These are phyloP conservation scores for Blastobotrys proliferans DNA, from an alignment of 1,139 yeast genomes.

Conservation along the genomic window DNA sequence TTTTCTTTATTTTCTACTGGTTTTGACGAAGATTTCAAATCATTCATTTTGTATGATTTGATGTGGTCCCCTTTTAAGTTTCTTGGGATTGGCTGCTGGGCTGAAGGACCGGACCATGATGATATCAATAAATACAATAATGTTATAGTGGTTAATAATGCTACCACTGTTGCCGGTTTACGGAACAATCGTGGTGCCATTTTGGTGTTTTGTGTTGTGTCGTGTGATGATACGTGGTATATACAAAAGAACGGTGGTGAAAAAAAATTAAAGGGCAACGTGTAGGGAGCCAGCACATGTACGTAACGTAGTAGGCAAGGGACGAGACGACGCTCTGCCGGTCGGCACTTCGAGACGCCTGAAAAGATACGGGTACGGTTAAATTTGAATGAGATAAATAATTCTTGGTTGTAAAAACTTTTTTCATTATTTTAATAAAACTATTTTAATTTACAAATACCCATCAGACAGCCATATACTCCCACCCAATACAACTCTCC, in stretches of 20 bases:
- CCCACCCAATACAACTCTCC: constrained; percentile 93
- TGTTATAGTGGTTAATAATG: constrained; percentile 6
- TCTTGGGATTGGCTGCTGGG: constrained; percentile 42
- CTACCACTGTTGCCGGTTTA: constrained; percentile 14
- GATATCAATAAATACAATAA: constrained; percentile 8
- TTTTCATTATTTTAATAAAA: constrained; percentile 2
- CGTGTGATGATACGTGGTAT: not conserved
- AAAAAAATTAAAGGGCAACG: not conserved
- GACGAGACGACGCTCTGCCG: too few relatives aligned
- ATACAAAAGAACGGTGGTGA: not conserved
- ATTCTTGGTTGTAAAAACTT: too few relatives aligned
- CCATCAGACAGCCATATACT: constrained; percentile 99
- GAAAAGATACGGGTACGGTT: not conserved
- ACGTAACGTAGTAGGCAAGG: too few relatives aligned
- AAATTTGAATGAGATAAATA: not conserved
- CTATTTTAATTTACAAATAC: constrained; percentile 46
- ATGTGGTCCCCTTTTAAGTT: constrained; percentile 74
- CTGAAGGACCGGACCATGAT: constrained; percentile 6
- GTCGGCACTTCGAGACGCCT: too few relatives aligned
- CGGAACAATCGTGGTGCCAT: constrained; percentile 13
- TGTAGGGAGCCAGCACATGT: not conserved
- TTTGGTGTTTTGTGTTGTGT: constrained; percentile 1
- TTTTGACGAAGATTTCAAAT: constrained; percentile 61
- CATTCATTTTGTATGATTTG: constrained; percentile 78
- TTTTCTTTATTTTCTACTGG: constrained; percentile 74